These are phyloP conservation scores for Nematodospora anomalae DNA, from an alignment of 1,139 yeast genomes.

Conservation along the genomic window DNA sequence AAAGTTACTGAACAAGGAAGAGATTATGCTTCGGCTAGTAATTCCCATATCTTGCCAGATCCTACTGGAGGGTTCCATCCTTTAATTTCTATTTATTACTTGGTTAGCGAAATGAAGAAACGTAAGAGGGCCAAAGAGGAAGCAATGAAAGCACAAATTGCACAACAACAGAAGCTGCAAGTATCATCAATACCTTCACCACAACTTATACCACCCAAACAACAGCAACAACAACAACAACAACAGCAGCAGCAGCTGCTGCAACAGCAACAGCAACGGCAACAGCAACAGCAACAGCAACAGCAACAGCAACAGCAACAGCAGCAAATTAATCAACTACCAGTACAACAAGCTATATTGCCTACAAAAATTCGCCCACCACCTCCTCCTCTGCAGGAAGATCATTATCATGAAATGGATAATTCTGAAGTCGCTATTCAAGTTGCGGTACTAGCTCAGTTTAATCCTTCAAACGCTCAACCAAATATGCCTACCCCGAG, in stretches of 20 bases:
- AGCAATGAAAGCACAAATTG: slow-evolving; percentile 30
- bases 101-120: slow-evolving; percentile 80
- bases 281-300: slow-evolving; percentile 14
- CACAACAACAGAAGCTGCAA: slow-evolving; percentile 21
- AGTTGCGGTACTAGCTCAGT: slow-evolving; percentile 13
- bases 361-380: slow-evolving; percentile 14
- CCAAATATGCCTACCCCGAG: slow-evolving; percentile 14
- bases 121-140: slow-evolving; percentile 64
- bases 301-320: slow-evolving; percentile 5
- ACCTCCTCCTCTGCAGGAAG: slow-evolving; percentile 9
- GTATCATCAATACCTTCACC: slow-evolving; percentile 7
- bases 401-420: slow-evolving; percentile 8
- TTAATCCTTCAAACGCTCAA: slow-evolving; percentile 7
- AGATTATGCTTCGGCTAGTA: slow-evolving; percentile 43
- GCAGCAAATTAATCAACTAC: background rate
- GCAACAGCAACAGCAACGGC: slow-evolving; percentile 11
- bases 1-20: slow-evolving; percentile 43
- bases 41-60: slow-evolving; percentile 51
- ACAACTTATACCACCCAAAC: slow-evolving; percentile 10
- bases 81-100: slow-evolving; percentile 76
- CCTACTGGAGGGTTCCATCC: slow-evolving; percentile 95
- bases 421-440: slow-evolving; percentile 17
- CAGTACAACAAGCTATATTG: background rate
- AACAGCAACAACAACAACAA: slow-evolving; percentile 11
- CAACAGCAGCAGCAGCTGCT: too few species aligned